Evolutionary conservation across 768 basidiomycete species (phyloP), one percentile per base, ranked within the genome.

Genomic region (Chlorophyllum brunneum): DNA sequence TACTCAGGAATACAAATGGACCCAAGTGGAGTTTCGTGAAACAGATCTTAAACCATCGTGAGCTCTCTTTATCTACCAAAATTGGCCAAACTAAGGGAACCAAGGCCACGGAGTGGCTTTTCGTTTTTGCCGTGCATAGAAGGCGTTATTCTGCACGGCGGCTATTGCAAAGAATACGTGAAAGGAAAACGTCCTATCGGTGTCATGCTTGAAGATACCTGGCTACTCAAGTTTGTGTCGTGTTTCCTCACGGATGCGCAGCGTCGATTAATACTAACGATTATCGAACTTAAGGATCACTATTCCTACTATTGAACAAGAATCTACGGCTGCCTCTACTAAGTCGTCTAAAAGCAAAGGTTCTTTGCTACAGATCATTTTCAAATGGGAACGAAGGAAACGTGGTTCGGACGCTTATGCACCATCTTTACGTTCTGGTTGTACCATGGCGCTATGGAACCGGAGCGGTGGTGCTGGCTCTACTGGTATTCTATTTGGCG

Each of bases 361-460:
- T 13, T 67, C 77, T 43, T 30, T 30, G 6, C 16, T 36, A 18
- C 44, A 36, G 24, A n/a, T 84, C 4, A 67, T 71, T 15, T 64
- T 87, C 42, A 94, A 92, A 65, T 95, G 93, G 93, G 92, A 94
- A 62, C 81, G 82, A 50, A 79, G 88, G 20, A 93, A 92, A 66
- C 76, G 83, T 39, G 70, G 79, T 0, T 79, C 81, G 0, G 84
- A 82, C 1, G 86, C 83, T 1, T 86, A 84, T 58, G 82, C 84
- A 0, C 92, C 92, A 0, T 73, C 80, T 0, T 62, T 84, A 4
- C 80, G 92, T 3, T 86, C 83, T 0, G 93, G 93, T 1, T 90
- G 87, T 58, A 92, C 91, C 3, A 95, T 95, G 93, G 72, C 88
- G 0, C 68, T 86, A 0, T 95, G 93, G 93, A 45, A 53, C 9